Conservation (phyloP, 139 green algal species). For the Chlamydomonas sp. region DNA sequence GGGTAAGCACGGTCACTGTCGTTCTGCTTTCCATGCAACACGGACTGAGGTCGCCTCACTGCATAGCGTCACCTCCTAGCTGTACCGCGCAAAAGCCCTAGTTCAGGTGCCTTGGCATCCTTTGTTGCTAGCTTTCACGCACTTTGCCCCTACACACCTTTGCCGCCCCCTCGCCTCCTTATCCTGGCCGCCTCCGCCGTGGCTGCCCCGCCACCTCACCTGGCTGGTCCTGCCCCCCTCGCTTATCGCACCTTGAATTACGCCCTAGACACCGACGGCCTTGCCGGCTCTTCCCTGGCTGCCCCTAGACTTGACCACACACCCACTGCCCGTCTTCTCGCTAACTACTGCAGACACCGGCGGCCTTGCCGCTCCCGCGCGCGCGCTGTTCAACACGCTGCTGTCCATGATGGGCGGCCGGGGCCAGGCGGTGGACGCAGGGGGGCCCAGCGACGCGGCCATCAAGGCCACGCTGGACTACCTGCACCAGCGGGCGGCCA, state of each 20-base stretch:
- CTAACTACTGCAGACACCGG: not conserved
- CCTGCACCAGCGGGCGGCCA: conserved; percentile 80
- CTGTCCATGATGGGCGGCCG: conserved; percentile 58
- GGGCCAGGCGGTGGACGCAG: conserved; percentile 40
- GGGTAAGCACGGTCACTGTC: not conserved
- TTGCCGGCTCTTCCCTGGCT: too few relatives aligned
- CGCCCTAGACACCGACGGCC: too few relatives aligned
- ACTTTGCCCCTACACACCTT: not conserved
- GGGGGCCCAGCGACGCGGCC: conserved; percentile 26
- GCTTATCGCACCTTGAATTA: too few relatives aligned
- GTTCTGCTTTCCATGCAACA: not conserved
- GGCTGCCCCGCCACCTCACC: too few relatives aligned
- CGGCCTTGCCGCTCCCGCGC: conserved; percentile 23
- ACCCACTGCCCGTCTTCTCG: too few relatives aligned
- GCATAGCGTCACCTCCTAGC: too few relatives aligned
- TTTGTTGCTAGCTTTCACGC: not conserved
- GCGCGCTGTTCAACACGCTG: conserved; percentile 55
- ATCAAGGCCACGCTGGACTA: conserved; percentile 71
- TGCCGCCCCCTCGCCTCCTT: not conserved
- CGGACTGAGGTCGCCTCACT: too few relatives aligned
- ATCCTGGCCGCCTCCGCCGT: not conserved
- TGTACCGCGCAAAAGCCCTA: too few relatives aligned
- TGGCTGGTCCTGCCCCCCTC: too few relatives aligned
- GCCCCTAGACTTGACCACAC: too few relatives aligned
- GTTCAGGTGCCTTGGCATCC: too few relatives aligned